Conservation (phyloP, 2,329 filamentous ascomycete species). For the Monosporascus sp. region DNA sequence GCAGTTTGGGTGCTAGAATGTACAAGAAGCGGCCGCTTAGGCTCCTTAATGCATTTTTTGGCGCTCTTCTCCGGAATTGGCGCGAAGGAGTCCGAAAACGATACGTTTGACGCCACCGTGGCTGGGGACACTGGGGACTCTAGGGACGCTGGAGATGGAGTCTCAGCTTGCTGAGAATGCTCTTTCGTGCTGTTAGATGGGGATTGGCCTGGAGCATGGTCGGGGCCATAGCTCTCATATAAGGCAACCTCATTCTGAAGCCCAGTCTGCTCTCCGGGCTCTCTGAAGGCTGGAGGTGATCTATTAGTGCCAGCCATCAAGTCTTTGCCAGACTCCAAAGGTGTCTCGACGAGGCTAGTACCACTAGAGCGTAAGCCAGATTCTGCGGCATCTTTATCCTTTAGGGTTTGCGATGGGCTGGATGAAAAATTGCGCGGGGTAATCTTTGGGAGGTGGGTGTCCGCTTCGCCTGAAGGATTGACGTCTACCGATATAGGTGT, state of each 20-base stretch:
- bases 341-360: too few species aligned
- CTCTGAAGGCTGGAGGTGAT: too few species aligned
- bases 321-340: too few species aligned
- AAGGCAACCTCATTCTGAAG: too few species aligned
- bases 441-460: background rate
- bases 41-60: conserved; percentile 14
- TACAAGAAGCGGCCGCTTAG: conserved; percentile 14
- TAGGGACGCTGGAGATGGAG: background rate
- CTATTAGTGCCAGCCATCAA: too few species aligned
- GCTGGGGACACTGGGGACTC: background rate
- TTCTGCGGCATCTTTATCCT: background rate
- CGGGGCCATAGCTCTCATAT: too few species aligned
- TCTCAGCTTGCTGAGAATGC: background rate
- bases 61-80: conserved; percentile 9
- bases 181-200: too few species aligned
- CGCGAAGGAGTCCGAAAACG: conserved; percentile 15
- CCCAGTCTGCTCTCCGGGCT: too few species aligned
- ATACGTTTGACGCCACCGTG: conserved; percentile 5
- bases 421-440: background rate
- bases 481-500: background rate
- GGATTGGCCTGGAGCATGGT: too few species aligned
- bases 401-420: background rate
- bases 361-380: background rate
- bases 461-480: background rate
- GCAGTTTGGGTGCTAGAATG: conserved; percentile 27